Evolutionary conservation across 2,329 filamentous ascomycete species (phyloP), one percentile per base, ranked within the genome.

Genomic region (Penicillium frequentans): DNA sequence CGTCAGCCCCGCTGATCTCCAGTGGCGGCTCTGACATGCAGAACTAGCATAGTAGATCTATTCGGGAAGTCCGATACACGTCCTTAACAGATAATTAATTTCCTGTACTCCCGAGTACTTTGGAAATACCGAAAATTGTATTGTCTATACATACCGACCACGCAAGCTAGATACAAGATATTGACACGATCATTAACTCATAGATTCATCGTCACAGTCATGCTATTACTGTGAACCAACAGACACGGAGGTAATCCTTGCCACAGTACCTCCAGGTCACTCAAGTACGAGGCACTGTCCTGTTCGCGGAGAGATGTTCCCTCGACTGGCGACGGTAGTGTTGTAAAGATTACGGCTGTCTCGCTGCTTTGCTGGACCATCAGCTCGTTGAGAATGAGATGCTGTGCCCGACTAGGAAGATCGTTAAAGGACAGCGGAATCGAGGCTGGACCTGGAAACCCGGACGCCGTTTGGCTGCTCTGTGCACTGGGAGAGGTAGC

Each of bases 351-450:
- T 0, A 96, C 90, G 0, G 90, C 90, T 1, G 91, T 91, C 21
- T 90, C 81, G 39, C 73, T 72, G 63, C 88, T 90, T 59, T 91
- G 79, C 57, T 82, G 81, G 3, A 82, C 80, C 78, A 96, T 92
- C 62, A 96, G 77, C 72, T 96, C 91, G 70, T 96, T 96, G 16
- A 96, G 76, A 27, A 96, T 93, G 35, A 96, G 76, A 72, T 96
- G 90, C 71, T 96, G 91, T 2, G 91, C 91, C 16, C 90, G 86
- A 66, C 89, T 90, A 0, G 91, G 91, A 4, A 96, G 78, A 68
- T 96, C 90, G 66, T 96, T 96, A 79, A 96, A 96, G 2, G 87
- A 91, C 2, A 96, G 78, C 0, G 90, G 84, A 3, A 91, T 74
- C 3, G 84, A 81, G 52, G 87, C 85, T 23, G 84, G 84, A 3